Evolutionary conservation across 2,329 filamentous ascomycete species (phyloP).

Genomic region (Stagonosporopsis rhizophila): DNA sequence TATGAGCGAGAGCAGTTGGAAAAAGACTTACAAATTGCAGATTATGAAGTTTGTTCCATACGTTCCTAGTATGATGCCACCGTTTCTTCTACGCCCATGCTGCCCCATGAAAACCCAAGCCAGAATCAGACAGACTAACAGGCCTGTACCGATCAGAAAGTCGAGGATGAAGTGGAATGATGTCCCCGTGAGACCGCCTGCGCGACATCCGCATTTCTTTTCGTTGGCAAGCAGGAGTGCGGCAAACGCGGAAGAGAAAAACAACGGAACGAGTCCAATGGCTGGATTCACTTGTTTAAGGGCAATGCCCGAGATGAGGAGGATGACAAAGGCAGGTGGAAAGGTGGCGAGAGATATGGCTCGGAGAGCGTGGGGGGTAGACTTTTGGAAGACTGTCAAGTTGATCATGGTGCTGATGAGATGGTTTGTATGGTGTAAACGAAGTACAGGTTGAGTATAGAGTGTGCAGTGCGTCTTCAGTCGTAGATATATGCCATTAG

Average conservation of each 20-base stretch:
- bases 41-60: slow-evolving; percentile 40
- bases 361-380: slow-evolving; percentile 32
- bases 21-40: slow-evolving; percentile 34
- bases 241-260: slow-evolving; percentile 34
- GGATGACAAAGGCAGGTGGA: slow-evolving; percentile 34
- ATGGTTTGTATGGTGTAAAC: not conserved
- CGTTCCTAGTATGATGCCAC: slow-evolving; percentile 31
- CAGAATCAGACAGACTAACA: slow-evolving; percentile 36
- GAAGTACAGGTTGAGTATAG: not conserved
- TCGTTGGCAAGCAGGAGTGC: slow-evolving; percentile 35
- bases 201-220: slow-evolving; percentile 33
- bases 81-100: not conserved
- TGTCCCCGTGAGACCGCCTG: slow-evolving; percentile 34
- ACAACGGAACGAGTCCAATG: slow-evolving; percentile 39
- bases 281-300: slow-evolving; percentile 34
- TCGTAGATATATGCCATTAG: slow-evolving; percentile 4
- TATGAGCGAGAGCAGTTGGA: not conserved
- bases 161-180: slow-evolving; percentile 37
- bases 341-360: slow-evolving; percentile 34
- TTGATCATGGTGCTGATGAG: slow-evolving; percentile 24
- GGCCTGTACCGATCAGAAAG: slow-evolving; percentile 24
- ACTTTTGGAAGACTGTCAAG: slow-evolving; percentile 34
- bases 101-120: slow-evolving; percentile 29
- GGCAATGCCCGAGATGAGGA: slow-evolving; percentile 37
- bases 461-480: not conserved